Evolutionary conservation across 768 basidiomycete genomes (phyloP), one percentile per base, ranked within the genome.

Genomic region (Podaxis pistillaris): DNA sequence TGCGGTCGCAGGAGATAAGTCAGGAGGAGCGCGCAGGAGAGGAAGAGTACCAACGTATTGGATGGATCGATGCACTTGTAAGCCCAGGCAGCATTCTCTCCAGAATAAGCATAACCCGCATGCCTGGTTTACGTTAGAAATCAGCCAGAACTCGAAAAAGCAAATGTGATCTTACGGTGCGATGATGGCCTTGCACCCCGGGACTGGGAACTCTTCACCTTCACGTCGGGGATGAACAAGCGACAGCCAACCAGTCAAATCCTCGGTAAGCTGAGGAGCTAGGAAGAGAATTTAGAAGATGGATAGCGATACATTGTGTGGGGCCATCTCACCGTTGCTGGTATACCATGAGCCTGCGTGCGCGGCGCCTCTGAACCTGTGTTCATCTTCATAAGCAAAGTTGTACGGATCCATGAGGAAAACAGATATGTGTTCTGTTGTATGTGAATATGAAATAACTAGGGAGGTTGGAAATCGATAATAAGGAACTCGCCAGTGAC

Each of bases 291-390:
- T 19, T 64, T 67, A 61, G 24, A 15, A 46, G 13, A 15, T 56
- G 26, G 40, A 47, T 12, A 13, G 41, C 40, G 63, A 52, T 37
- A 58, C 17, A 44, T 12, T 37, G 19, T 41, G n/a, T 49, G 7
- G 55, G 13, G n/a, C 19, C 11, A 15, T 15, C 47, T 44, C 69
- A 91, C 94, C 80, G 67, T 92, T 78, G 51, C 73, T 80, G 19
- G 85, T 86, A 75, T 98, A 98, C 96, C 96, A 98, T 63, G 86
- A 88, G 40, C 89, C 90, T 2, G 94, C 94, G 77, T 98, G 96
- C 1, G 90, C 86, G 1, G 94, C 91, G 53, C 74, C 71, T 74
- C 91, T 73, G 19, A 62, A 62, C 3, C 41, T 44, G 22, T 12
- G 22, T 19, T 50, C 58, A 13, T 7, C 73, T 19, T 55, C 30